phyloP scores from a whole-genome alignment of 1,284 basidiomycete species.

The Stereum hirsutum region DNA sequence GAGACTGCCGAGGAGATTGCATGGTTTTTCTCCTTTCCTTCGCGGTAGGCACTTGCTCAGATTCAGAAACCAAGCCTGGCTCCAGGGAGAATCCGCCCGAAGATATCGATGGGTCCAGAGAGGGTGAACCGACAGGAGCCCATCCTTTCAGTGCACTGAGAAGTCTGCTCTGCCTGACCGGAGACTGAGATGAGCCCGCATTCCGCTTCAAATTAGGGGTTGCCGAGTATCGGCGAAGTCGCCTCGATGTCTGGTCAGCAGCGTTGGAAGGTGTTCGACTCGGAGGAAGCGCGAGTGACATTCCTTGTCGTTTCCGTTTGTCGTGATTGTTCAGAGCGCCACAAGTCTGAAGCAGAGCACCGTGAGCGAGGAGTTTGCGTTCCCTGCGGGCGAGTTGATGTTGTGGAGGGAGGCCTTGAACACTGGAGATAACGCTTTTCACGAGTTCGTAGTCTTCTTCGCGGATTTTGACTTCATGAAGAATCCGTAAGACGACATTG shows the following conservation, averaged over 20 bases:
- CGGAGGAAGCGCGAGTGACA: too few species aligned
- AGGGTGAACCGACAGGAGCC: slow-evolving; percentile 36
- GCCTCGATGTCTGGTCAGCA: too few species aligned
- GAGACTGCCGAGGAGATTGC: too few species aligned
- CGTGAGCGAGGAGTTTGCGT: slow-evolving; percentile 64
- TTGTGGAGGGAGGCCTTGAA: slow-evolving; percentile 48
- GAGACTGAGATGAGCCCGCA: too few species aligned
- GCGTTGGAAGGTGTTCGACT: too few species aligned
- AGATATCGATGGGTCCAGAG: slow-evolving; percentile 34
- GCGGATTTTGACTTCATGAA: slow-evolving; percentile 75
- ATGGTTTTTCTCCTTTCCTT: too few species aligned
- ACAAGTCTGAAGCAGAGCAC: slow-evolving; percentile 22
- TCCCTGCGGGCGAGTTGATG: slow-evolving; percentile 56
- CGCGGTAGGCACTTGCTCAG: too few species aligned
- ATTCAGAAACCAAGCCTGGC: too few species aligned
- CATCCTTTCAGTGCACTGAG: slow-evolving; percentile 32
- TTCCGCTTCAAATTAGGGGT: too few species aligned
- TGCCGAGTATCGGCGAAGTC: too few species aligned
- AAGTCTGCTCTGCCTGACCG: slow-evolving; percentile 24
- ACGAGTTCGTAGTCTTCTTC: slow-evolving; percentile 77
- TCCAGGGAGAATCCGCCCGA: slow-evolving; percentile 9
- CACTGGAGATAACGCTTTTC: slow-evolving; percentile 47
- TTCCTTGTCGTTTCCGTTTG: too few species aligned
- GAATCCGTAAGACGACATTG: slow-evolving; percentile 59
- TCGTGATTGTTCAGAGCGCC: too few species aligned